A percentile compares a stretch with the other conserved stretches of the same genome.
These are phyloP conservation scores for Cercophora newfieldiana DNA, from an alignment of 495 filamentous ascomycete genomes.

Conservation along the genomic window DNA sequence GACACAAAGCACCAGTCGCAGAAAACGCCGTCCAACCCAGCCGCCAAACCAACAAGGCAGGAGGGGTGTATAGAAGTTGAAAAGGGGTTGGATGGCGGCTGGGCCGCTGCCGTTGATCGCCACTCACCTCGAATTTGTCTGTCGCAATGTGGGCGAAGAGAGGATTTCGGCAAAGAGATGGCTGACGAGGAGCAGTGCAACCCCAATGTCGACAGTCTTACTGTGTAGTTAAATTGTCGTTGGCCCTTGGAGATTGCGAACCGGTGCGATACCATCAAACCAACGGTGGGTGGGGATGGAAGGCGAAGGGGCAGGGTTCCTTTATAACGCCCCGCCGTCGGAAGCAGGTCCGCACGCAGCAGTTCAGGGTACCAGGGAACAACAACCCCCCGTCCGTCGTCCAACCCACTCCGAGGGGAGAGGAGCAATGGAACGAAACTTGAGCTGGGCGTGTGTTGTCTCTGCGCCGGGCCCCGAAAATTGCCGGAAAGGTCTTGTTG, in stretches of 20 bases:
- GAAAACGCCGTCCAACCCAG: neutral
- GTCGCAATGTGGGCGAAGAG: neutral
- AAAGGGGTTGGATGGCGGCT: conserved; percentile 3
- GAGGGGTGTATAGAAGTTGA: neutral
- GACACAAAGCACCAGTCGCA: neutral
- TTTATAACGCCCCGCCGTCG: conserved; percentile 24
- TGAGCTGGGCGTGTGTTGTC: neutral
- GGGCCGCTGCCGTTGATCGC: neutral
- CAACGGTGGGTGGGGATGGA: conserved; percentile 16
- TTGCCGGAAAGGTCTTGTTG: neutral
- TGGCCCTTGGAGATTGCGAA: conserved; percentile 18
- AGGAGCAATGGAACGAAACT: neutral
- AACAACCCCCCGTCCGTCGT: conserved; percentile 6
- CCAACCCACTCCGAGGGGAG: neutral
- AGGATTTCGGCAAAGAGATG: neutral
- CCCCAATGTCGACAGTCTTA: neutral
- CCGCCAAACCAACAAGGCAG: neutral
- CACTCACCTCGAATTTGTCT: conserved; percentile 8
- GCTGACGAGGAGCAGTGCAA: neutral
- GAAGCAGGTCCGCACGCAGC: conserved; percentile 12
- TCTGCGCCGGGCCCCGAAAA: neutral
- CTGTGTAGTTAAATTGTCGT: neutral
- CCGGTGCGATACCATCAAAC: conserved; percentile 12
- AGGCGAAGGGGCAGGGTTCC: conserved; percentile 23
- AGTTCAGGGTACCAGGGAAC: neutral